Evolutionary conservation across 2,329 filamentous ascomycete genomes (phyloP), one percentile per base, ranked within the genome.

Genomic region (Hortaea werneckii): DNA sequence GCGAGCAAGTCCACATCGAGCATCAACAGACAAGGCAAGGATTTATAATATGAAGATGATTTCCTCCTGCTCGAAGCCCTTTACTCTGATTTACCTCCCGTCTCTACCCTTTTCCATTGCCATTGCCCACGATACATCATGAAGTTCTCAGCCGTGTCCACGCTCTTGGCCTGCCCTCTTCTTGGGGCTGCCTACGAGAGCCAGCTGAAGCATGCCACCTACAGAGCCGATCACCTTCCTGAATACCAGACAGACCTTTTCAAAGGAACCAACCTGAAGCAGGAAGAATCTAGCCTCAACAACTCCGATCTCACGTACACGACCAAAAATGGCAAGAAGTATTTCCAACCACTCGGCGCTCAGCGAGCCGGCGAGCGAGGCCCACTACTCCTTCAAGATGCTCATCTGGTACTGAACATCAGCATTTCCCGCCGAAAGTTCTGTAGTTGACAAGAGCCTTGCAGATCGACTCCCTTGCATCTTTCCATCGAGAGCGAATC

Each of bases 401-500:
- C 80, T 59, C 78, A 82, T 58, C 63, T 83, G 20, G 20, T 20
- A 20, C 20, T 20, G 20, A 4, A 2, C 4, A 20, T 20, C 20
- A 20, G 20, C 2, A 20, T 20, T 20, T 4, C 20, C 20, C 20
- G 20, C 2, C 20, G 20, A 4, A 20, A 20, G 20, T 20, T 20
- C 20, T 20, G 2, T 20, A 4, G 20, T 4, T 20, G 20, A 20
- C 20, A 20, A 20, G 20, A 20, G 20, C 60, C 32, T 12, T 10
- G 32, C 32, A 10, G 12, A 77, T 83, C 54, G 80, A 81, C 53
- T 64, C 79, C 30, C 70, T 83, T 40, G 73, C 72, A 12, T 67
- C 75, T 11, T 88, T 90, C 58, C 85, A 89, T 48, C 83, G 85
- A 54, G 80, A 83, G 56, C 73, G 80, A 38, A 82, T 83, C 44